Evolutionary conservation across 768 basidiomycete genomes (phyloP).

Genomic region (Nidularia sp.): DNA sequence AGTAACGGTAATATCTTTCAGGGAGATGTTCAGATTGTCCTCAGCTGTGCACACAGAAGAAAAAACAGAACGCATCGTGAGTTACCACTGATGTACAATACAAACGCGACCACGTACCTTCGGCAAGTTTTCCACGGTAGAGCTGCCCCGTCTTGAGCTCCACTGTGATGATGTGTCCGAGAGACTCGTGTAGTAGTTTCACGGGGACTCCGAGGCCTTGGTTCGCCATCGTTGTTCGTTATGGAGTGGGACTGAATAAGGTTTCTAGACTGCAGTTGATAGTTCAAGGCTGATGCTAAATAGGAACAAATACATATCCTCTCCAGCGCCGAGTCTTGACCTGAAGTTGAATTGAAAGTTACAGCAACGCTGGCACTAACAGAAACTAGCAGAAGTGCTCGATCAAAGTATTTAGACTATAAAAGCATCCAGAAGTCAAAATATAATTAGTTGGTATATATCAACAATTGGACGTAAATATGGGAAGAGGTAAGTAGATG

Average conservation of each 20-base stretch:
- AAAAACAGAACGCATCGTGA: conserved; percentile 6
- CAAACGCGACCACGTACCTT: conserved; percentile 55
- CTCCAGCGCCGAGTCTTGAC: too few relatives aligned
- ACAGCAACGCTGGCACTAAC: too few relatives aligned
- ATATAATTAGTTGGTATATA: too few relatives aligned
- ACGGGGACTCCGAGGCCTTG: conserved; percentile 90
- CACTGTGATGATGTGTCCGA: conserved; percentile 96
- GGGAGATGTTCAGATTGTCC: conserved; percentile 94
- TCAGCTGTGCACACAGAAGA: conserved; percentile 61
- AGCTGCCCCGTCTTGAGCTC: conserved; percentile 97
- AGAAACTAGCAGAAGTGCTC: too few relatives aligned
- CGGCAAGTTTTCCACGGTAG: conserved; percentile 94
- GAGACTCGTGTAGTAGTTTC: conserved; percentile 92
- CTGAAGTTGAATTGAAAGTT: too few relatives aligned
- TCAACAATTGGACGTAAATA: too few relatives aligned
- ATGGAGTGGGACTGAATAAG: background rate
- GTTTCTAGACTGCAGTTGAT: background rate
- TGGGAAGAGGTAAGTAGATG: too few relatives aligned
- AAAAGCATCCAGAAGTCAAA: too few relatives aligned
- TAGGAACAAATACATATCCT: conserved; percentile 4
- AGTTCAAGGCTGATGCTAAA: background rate
- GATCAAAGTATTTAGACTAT: too few relatives aligned
- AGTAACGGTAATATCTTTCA: conserved; percentile 96
- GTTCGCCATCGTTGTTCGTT: conserved; percentile 36
- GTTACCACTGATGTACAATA: conserved; percentile 1